Evolutionary conservation across 129 eudicot genomes (phyloP).

Genomic region (Helianthus tuberosus): DNA sequence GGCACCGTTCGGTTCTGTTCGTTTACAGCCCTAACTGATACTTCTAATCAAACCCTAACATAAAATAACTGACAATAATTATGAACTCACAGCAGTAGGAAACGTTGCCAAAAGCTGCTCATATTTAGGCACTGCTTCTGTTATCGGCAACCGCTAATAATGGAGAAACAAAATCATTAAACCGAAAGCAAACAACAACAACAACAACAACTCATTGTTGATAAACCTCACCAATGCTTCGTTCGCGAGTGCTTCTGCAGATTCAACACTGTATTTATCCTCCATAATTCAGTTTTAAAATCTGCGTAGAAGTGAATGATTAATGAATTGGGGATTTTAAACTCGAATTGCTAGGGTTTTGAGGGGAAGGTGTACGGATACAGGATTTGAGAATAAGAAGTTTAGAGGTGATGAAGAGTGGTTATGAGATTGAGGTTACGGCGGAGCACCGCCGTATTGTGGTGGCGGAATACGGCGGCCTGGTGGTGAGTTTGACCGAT

Average conservation of each 20-base stretch:
- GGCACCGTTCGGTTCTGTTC: too few relatives aligned
- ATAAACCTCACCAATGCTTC: constrained; percentile 68
- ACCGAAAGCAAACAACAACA: background rate
- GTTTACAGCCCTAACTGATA: too few relatives aligned
- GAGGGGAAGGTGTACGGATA: background rate
- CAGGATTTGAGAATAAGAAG: background rate
- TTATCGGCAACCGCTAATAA: constrained; percentile 70
- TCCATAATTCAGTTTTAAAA: constrained; percentile 29
- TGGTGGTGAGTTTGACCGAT: background rate
- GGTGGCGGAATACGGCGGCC: constrained; percentile 18
- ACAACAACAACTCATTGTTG: background rate
- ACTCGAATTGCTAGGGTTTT: constrained; percentile 25
- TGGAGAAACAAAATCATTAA: background rate
- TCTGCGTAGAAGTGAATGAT: background rate
- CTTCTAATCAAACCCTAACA: too few relatives aligned
- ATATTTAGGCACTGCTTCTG: constrained; percentile 79
- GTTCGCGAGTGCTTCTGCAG: constrained; percentile 83
- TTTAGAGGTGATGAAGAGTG: background rate
- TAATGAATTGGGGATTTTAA: background rate
- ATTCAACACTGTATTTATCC: constrained; percentile 79
- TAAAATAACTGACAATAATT: background rate
- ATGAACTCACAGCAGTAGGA: constrained; percentile 77
- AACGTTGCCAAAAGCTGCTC: constrained; percentile 82
- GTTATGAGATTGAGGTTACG: background rate
- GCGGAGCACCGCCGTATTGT: constrained; percentile 11